phyloP scores from a whole-genome alignment of 805 yeast species.

The Metschnikowia shivogae region DNA sequence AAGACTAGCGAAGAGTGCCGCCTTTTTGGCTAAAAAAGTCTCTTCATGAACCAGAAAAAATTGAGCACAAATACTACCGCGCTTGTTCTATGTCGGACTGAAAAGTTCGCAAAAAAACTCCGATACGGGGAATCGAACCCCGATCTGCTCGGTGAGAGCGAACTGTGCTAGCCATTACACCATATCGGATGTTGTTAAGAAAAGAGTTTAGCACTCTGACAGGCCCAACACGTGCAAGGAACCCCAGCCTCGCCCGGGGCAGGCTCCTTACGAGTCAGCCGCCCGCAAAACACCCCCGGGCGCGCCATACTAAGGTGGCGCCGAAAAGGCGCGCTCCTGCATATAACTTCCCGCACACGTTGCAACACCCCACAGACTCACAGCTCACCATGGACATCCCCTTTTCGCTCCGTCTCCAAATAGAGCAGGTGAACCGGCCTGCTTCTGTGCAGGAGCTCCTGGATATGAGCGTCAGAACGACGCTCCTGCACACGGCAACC shows the following conservation, averaged over 20 bases:
- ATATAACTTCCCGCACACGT: not conserved
- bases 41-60: too few relatives aligned
- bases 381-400: conserved; percentile 10
- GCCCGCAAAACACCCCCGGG: not conserved
- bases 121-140: conserved; percentile 22
- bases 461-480: conserved; percentile 15
- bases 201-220: not conserved
- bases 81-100: too few relatives aligned
- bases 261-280: too few relatives aligned
- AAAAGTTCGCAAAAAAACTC: conserved; percentile 10
- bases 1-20: too few relatives aligned
- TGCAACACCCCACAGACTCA: not conserved
- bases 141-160: conserved; percentile 23
- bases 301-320: not conserved
- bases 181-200: conserved; percentile 11
- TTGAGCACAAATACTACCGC: too few relatives aligned
- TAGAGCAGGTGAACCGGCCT: conserved; percentile 5
- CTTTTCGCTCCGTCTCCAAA: conserved; percentile 7
- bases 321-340: not conserved
- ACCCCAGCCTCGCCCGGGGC: too few relatives aligned
- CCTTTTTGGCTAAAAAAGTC: too few relatives aligned
- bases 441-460: not conserved
- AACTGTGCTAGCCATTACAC: conserved; percentile 20
- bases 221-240: not conserved
- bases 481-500: conserved; percentile 22